Base-by-base conservation (phyloP, 106 monocot genomes). In the Narthecium ossifragum region DNA sequence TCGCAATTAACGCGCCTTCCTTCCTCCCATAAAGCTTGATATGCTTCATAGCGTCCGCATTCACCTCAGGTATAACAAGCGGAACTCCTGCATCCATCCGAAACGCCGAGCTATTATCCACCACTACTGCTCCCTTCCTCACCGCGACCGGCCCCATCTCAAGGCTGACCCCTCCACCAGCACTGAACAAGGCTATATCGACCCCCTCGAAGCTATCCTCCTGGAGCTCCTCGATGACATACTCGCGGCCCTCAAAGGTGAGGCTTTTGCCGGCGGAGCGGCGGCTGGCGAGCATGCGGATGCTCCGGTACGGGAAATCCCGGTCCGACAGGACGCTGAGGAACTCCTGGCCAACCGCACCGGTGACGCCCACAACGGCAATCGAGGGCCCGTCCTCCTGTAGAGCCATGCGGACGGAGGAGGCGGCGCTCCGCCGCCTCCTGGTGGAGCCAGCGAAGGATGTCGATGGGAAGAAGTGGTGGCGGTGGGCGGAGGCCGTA, bases 331-430 rank as follows among this genome's bases (percentile, higher is more conserved):
- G 74, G 1, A 98, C 96, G 31, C 57, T 18, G 43, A 98, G 87
- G 81, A 98, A 98, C 69, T 98, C 96, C 65, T 91, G 90, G 12
- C 96, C 90, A 9, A 98, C 90, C 41, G 96, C 96, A 34, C 96
- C 96, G 14, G 96, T 98, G 46, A 84, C 81, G 38, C 96, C 90
- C 29, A 87, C 90, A 10, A 98, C 67, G 9, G 96, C 96, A 3
- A 98, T 52, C 17, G 86, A 69, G 39, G 94, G 94, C 0, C 90
- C 94, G 53, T 86, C 79, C 36, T 83, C 83, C 22, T 56, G 55
- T n/a, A 80, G 73, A 53, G 61, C 31, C 83, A 86, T 81, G 37
- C 83, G 76, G 30, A 85, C 50, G 37, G 69, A 5, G 38, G 63
- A 26, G 26, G 25, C 25, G 37, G 28, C 5, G 30, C 41, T 12